phyloP scores from a whole-genome alignment of 352 stramenopile species.

The Pythium folliculosum region DNA sequence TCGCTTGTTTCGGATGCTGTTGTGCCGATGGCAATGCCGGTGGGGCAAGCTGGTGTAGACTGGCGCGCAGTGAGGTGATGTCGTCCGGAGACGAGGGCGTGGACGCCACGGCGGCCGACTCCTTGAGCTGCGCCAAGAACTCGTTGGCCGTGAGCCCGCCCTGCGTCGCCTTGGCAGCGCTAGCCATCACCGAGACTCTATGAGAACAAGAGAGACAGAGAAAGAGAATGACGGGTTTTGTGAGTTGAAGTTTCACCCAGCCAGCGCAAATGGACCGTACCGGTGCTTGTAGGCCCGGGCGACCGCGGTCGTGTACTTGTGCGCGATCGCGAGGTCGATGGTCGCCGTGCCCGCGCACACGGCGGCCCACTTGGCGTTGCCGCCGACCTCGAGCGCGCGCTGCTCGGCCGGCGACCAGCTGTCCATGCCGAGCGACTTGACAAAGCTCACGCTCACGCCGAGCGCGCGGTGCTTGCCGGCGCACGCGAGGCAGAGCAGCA shows the following conservation, averaged over 20 bases:
- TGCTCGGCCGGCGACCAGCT: conserved; percentile 58
- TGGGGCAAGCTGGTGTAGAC: conserved; percentile 2
- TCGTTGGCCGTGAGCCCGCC: conserved; percentile 50
- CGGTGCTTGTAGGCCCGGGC: conserved; percentile 63
- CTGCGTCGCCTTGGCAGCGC: neutral
- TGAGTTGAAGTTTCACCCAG: neutral
- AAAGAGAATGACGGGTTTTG: neutral
- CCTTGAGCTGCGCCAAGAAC: conserved; percentile 36
- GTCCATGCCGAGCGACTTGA: conserved; percentile 86
- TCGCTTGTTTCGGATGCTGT: neutral
- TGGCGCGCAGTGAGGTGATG: conserved; percentile 1
- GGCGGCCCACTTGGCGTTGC: conserved; percentile 81
- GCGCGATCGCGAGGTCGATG: conserved; percentile 39
- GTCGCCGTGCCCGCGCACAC: conserved; percentile 60
- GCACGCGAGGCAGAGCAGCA: conserved; percentile 77
- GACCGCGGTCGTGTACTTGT: conserved; percentile 71
- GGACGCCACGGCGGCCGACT: neutral
- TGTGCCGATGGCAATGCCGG: neutral
- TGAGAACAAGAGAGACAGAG: neutral
- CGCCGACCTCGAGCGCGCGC: conserved; percentile 60
- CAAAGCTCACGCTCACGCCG: conserved; percentile 80
- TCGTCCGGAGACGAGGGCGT: conserved; percentile 7
- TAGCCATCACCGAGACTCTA: conserved; percentile 30
- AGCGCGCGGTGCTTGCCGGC: conserved; percentile 78
- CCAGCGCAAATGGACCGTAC: conserved; percentile 16